Base-by-base conservation (phyloP, 345 rosid genomes). In the Bruguiera sexangula region DNA sequence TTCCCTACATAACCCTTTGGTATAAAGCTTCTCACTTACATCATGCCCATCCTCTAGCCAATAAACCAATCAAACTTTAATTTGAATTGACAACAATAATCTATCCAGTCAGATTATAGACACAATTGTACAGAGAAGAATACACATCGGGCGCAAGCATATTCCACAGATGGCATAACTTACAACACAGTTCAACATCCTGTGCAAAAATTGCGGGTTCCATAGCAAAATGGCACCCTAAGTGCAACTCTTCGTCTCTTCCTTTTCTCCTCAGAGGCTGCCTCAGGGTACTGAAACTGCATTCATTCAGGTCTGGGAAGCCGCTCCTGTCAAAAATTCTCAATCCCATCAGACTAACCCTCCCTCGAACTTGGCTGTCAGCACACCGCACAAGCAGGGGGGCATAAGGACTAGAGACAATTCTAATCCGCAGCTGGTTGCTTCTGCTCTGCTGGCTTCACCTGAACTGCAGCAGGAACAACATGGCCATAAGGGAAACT, bases 391-490 rank as follows among this genome's bases (percentile, higher is more conserved):
- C 6, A 29, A 1, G 66, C 68, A 56, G 67, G 62, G 55, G 7
- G 69, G 67, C 63, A 29, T 26, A 66, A 61, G 68, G 48, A 72
- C 27, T 3, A 19, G 50, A 57, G 57, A 24, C 21, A 15, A 57
- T 65, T 79, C 87, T 84, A 94, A 82, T 91, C 95, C 72, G 90
- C 96, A 22, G 90, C 88, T 36, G 90, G 94, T 69, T 90, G 96
- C 63, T 90, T 92, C 78, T 92, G 92, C 75, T 95, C 96, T 19
- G 92, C 84, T 6, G 91, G 89, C 74, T 92, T 95, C 68, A 84
- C 92, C 82, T 86, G 99, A 67, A 82, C 95, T 2, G 80, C 84
- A 27, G 77, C 62, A 2, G 88, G 85, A 58, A 84, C 87, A 36
- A 90, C 62, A 39, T 88, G 91, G 5, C 81, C 84, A 52, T 87